phyloP scores from a whole-genome alignment of 495 filamentous ascomycete species.

The Aspergillus kassunensis region DNA sequence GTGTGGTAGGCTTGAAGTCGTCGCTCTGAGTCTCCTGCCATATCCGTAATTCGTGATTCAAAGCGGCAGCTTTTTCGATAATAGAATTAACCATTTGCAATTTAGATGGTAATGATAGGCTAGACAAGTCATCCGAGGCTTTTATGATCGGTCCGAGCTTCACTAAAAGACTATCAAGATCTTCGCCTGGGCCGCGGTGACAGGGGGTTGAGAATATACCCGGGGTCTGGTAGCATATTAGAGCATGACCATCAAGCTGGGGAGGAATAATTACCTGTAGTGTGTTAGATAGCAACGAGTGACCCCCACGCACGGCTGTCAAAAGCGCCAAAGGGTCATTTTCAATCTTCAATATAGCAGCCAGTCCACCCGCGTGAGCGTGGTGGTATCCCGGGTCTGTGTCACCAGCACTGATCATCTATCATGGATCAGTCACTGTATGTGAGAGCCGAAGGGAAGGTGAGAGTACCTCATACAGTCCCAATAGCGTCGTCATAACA shows the following conservation, averaged over 20 bases:
- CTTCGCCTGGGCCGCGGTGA: not conserved
- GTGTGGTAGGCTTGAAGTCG: constrained; percentile 15
- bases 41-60: constrained; percentile 8
- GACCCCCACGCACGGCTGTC: constrained; percentile 11
- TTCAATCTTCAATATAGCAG: constrained; percentile 21
- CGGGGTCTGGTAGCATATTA: not conserved
- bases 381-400: constrained; percentile 18
- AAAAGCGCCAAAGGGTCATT: constrained; percentile 18
- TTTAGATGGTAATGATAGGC: too few species aligned
- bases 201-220: not conserved
- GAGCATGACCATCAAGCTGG: not conserved
- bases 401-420: constrained; percentile 23
- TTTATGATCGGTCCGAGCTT: constrained; percentile 14
- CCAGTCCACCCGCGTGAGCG: constrained; percentile 24
- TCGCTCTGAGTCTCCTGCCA: constrained; percentile 18
- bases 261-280: not conserved
- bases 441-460: too few species aligned
- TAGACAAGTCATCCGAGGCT: not conserved
- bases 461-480: constrained; percentile 32
- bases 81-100: too few species aligned
- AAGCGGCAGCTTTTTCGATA: constrained; percentile 11
- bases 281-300: constrained; percentile 10
- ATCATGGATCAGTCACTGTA: constrained; percentile 7
- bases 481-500: constrained; percentile 18
- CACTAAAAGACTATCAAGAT: constrained; percentile 19